These are phyloP conservation scores for Suillus spraguei DNA, from an alignment of 768 basidiomycete species.

Conservation along the genomic window DNA sequence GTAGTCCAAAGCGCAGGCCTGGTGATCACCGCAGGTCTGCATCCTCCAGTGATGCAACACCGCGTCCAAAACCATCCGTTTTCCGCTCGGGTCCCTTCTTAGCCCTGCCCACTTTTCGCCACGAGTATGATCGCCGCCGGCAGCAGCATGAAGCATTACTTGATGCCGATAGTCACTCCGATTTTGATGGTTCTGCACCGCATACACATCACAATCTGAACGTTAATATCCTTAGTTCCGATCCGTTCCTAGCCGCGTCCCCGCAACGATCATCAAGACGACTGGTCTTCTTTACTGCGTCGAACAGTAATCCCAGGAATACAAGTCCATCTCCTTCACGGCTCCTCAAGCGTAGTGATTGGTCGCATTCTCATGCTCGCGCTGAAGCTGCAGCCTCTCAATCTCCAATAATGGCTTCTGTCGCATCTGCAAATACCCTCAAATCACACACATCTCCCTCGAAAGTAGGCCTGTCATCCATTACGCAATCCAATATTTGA, in stretches of 20 bases:
- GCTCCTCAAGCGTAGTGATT: slow-evolving; percentile 36
- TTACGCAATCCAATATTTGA: slow-evolving; percentile 14
- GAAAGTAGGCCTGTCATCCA: slow-evolving; percentile 27
- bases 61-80: slow-evolving; percentile 43
- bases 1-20: slow-evolving; percentile 14
- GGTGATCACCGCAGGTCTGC: slow-evolving; percentile 31
- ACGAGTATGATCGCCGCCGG: slow-evolving; percentile 12
- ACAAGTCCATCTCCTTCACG: slow-evolving; percentile 27
- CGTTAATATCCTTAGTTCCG: slow-evolving; percentile 14
- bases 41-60: slow-evolving; percentile 53
- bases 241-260: slow-evolving; percentile 18
- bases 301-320: slow-evolving; percentile 38
- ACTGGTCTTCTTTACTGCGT: slow-evolving; percentile 35
- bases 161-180: slow-evolving; percentile 19
- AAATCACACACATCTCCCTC: slow-evolving; percentile 37
- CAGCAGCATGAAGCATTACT: slow-evolving; percentile 11
- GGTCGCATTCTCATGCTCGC: slow-evolving; percentile 41
- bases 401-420: slow-evolving; percentile 28
- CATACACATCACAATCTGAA: slow-evolving; percentile 17
- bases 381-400: slow-evolving; percentile 35
- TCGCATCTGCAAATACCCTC: slow-evolving; percentile 25
- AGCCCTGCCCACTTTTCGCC: slow-evolving; percentile 23
- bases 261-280: slow-evolving; percentile 37
- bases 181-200: slow-evolving; percentile 16
- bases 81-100: slow-evolving; percentile 20